Evolutionary conservation across 345 rosid genomes (phyloP).

Genomic region (Nasturtium officinale): DNA sequence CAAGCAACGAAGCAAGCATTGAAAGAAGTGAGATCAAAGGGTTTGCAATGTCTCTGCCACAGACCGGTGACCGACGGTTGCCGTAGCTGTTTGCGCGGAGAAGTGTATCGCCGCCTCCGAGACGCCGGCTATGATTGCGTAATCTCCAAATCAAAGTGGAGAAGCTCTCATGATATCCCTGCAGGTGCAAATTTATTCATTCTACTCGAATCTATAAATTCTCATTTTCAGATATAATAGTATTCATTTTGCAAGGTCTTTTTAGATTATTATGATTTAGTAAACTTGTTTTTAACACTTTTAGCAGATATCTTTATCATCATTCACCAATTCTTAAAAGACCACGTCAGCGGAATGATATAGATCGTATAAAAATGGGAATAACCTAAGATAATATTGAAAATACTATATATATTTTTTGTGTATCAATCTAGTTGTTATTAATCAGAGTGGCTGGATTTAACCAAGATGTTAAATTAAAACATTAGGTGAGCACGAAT

Average conservation of each 20-base stretch:
- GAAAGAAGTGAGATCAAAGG: constrained; percentile 45
- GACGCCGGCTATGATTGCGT: constrained; percentile 59
- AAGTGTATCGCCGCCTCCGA: constrained; percentile 58
- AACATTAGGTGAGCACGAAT: constrained; percentile 66
- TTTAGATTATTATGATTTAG: background rate
- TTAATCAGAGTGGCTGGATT: constrained; percentile 19
- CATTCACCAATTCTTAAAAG: background rate
- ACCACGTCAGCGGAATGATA: constrained; percentile 7
- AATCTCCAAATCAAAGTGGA: constrained; percentile 83
- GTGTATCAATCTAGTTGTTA: constrained; percentile 14
- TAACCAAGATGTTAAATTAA: background rate
- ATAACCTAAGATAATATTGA: background rate
- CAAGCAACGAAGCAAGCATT: constrained; percentile 63
- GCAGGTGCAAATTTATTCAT: constrained; percentile 52
- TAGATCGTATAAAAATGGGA: constrained; percentile 3
- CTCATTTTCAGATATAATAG: background rate
- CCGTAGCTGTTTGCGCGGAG: constrained; percentile 59
- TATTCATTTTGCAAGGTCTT: background rate
- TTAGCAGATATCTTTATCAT: background rate
- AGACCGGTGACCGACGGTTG: constrained; percentile 54
- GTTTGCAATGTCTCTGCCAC: constrained; percentile 56
- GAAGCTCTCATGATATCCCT: constrained; percentile 63
- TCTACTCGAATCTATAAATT: background rate
- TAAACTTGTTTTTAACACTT: background rate
- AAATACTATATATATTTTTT: background rate